phyloP scores from a whole-genome alignment of 1,284 basidiomycete species.

The Sporisorium exsertum region DNA sequence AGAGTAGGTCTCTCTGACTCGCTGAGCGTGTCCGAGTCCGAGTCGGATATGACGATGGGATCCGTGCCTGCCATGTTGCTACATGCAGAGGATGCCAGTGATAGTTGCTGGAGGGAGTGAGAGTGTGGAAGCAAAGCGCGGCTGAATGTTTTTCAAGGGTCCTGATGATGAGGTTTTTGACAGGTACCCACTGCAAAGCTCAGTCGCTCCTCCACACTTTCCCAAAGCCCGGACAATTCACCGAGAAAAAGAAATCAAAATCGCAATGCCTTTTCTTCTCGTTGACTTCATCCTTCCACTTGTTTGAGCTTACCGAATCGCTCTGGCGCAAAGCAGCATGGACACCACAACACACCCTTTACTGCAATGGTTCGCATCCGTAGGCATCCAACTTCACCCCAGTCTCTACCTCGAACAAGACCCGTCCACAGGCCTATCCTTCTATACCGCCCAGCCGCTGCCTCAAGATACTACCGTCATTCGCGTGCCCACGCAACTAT shows the following conservation, averaged over 20 bases:
- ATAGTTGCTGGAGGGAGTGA: neutral
- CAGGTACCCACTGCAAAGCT: conserved; percentile 2
- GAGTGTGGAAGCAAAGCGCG: neutral
- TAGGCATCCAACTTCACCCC: conserved; percentile 33
- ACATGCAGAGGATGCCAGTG: neutral
- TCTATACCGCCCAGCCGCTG: conserved; percentile 24
- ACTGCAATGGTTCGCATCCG: conserved; percentile 17
- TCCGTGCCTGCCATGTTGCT: conserved; percentile 13
- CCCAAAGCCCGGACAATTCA: conserved; percentile 2
- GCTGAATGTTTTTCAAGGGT: neutral
- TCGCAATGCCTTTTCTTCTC: conserved; percentile 3
- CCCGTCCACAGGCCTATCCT: conserved; percentile 26
- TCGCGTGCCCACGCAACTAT: conserved; percentile 21
- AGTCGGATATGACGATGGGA: conserved; percentile 47
- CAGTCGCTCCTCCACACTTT: neutral
- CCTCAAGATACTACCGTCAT: conserved; percentile 29
- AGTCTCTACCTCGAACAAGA: conserved; percentile 22
- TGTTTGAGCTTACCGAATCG: neutral
- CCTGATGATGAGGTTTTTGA: neutral
- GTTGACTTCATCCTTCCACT: neutral
- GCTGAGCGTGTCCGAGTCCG: conserved; percentile 47
- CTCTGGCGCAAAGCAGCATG: conserved; percentile 1
- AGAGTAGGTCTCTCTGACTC: conserved; percentile 36
- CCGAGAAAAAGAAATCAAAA: neutral
- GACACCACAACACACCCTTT: neutral